phyloP scores from a whole-genome alignment of 2,329 filamentous ascomycete genomes.

The Nannizzia gypsea region DNA sequence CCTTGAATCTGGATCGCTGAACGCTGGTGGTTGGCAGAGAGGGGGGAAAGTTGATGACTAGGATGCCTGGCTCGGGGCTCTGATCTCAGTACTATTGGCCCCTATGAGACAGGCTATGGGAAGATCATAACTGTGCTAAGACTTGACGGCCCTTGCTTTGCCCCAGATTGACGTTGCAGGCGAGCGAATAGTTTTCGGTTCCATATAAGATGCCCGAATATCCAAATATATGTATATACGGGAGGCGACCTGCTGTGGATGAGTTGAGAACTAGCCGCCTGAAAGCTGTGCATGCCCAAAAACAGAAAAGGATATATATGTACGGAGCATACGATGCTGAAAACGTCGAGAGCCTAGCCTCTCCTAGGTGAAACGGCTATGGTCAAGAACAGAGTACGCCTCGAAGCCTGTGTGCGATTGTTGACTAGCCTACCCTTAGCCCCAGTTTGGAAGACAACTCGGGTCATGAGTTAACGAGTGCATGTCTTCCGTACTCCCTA shows the following conservation, averaged over 20 bases:
- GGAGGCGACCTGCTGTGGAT: not conserved
- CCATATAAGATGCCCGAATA: not conserved
- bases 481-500: not conserved
- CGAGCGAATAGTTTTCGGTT: not conserved
- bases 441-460: not conserved
- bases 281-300: not conserved
- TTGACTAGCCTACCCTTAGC: not conserved
- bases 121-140: conserved; percentile 3
- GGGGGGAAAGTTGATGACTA: not conserved
- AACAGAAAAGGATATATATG: not conserved
- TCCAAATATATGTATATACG: not conserved
- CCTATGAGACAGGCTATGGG: conserved; percentile 4
- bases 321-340: not conserved
- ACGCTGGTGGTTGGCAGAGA: not conserved
- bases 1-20: not conserved
- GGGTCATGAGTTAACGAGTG: not conserved
- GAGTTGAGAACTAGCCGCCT: not conserved
- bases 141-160: conserved; percentile 3
- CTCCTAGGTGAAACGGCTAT: not conserved
- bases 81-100: conserved; percentile 3
- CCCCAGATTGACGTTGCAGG: not conserved
- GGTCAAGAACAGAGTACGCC: not conserved
- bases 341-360: not conserved
- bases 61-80: not conserved
- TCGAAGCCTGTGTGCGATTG: not conserved